Base-by-base conservation (phyloP, 2,329 filamentous ascomycete species). In the Curvularia hawaiiensis region DNA sequence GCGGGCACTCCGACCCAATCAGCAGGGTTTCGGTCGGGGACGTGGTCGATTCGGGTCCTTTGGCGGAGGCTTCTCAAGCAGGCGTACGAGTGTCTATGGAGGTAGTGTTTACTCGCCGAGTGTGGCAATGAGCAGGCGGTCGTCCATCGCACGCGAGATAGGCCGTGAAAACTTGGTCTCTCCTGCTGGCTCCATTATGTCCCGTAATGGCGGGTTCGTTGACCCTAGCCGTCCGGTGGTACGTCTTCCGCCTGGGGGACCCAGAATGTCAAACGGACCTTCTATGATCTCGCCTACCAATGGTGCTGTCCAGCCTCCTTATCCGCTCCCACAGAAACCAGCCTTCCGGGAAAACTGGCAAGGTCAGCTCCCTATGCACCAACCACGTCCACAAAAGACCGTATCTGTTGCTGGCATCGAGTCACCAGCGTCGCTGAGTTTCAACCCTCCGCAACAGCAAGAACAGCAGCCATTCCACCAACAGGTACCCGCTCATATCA, bases 351-450 rank as follows among this genome's bases (percentile, higher is more conserved):
- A 88, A 72, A 86, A 84, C 64, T 86, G 85, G 66, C 82, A 83
- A 44, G 80, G 79, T 18, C 82, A 83, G 41, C 83, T 88, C 18
- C 85, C 92, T 0, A 97, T 98, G 88, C 91, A 98, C 74, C 95
- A 98, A 74, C 95, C 95, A 56, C 89, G 91, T 51, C 94, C 95
- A 9, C 93, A 98, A 76, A 98, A 98, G 81, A 84, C 92, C 6
- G 91, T 98, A 31, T 97, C 93, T 10, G 88, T 98, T 57, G 91
- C 92, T 56, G 92, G 92, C 68, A 97, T 98, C 66, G 95, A 98
- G 76, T 90, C 90, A 8, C 92, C 93, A 4, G 87, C 85, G 5
- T 83, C 82, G 65, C 79, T 87, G 77, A 80, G 81, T 28, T 81
- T 83, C 69, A 83, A 84, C 52, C 83, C 84, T 61, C 84, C 85